A percentile compares a stretch with the other conserved stretches of the same genome.
phyloP scores from a whole-genome alignment of 148 eudicot species.

The Spergularia marina region DNA sequence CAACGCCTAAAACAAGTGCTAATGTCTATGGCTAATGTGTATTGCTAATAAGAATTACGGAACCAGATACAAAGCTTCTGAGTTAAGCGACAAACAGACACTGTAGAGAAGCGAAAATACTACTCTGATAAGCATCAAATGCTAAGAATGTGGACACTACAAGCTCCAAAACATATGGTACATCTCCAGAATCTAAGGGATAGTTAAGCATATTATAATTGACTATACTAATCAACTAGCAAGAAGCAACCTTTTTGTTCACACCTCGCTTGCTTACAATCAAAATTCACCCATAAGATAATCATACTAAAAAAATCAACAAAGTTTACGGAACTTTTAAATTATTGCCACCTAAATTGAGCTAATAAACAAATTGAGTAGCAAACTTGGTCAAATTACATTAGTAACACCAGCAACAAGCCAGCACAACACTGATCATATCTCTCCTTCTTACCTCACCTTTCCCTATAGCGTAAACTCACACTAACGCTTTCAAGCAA shows the following conservation, averaged over 20 bases:
- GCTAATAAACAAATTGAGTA: neutral
- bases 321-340: neutral
- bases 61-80: conserved; percentile 3
- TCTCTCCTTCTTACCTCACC: neutral
- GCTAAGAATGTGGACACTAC: neutral
- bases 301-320: neutral
- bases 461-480: neutral
- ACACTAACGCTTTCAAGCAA: conserved; percentile 12
- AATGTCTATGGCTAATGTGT: no score
- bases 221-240: no score
- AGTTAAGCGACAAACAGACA: neutral
- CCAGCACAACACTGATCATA: conserved; percentile 4
- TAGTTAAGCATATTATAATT: neutral
- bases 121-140: neutral
- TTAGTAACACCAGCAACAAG: conserved; percentile 9
- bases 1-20: neutral
- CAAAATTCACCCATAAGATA: neutral
- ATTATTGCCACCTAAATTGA: neutral
- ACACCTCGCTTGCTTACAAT: neutral
- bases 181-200: conserved; percentile 8
- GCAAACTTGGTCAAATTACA: conserved; percentile 8
- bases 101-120: neutral
- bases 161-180: neutral
- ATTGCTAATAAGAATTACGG: neutral
- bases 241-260: neutral